Base-by-base conservation (phyloP, 805 yeast genomes). In the Jamesozyma lodderae region DNA sequence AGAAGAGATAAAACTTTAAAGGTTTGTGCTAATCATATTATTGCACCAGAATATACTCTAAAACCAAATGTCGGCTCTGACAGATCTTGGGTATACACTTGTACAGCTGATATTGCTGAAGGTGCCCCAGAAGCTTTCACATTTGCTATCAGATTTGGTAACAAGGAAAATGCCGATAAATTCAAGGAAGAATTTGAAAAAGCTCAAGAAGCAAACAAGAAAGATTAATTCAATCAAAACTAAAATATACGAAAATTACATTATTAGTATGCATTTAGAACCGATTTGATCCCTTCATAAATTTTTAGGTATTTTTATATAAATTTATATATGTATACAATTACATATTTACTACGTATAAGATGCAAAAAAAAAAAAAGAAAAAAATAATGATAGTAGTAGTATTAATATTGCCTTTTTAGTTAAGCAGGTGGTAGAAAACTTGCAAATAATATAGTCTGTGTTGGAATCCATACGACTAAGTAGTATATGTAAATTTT, bases 1-100 rank as follows among this genome's bases (percentile, higher is more conserved):
- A 86, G 98, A 77, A 86, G 98, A 72, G 98, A 92, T 70, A 90
- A 90, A 73, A 92, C 97, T 40, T 75, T 92, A 61, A 92, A 92
- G 74, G 81, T 92, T 58, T 92, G 98, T 67, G 98, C 98, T 53
- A 92, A 92, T 72, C 98, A 92, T 67, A 77, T 77, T 67, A 77
- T 85, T 61, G 67, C 83, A 33, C 78, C 90, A 45, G 94, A 82
- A 51, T 85, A 82, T 67, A 75, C 67, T 49, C 76, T 92, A 63
- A 83, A 77, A 60, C 86, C 96, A 55, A 92, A 92, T 60, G 88
- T 92, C 48, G 97, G 98, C 36, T 80, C 92, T 43, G 98, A 92
- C 63, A 82, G 96, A 72, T 86, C 96, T 25, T 92, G 98, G 98
- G 97, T 92, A 48, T 92, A 92, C 69, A 76, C 78, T 37, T 95